These are phyloP conservation scores for Calonectria multiphialidica DNA, from an alignment of 2,329 filamentous ascomycete species.

Conservation along the genomic window DNA sequence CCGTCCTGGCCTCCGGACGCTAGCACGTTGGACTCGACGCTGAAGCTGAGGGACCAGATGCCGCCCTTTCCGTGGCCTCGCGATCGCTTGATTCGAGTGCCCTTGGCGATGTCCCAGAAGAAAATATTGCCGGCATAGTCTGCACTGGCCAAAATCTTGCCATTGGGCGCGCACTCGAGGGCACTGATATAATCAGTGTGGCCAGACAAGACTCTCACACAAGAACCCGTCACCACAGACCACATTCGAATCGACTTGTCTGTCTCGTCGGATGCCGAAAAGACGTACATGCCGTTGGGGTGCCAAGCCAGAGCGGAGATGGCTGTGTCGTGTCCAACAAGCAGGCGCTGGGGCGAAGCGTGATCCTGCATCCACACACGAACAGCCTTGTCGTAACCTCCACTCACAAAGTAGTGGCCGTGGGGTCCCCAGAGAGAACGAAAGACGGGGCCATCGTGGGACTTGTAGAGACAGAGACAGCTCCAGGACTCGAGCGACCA, in stretches of 20 bases:
- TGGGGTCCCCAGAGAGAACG: slow-evolving; percentile 91
- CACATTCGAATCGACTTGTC: slow-evolving; percentile 98
- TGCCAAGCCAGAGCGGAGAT: slow-evolving; percentile 96
- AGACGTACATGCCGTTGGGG: slow-evolving; percentile 92
- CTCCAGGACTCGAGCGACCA: slow-evolving; percentile 95
- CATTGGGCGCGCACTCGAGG: slow-evolving; percentile 87
- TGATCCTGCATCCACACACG: slow-evolving; percentile 94
- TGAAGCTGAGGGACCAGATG: slow-evolving; percentile 94
- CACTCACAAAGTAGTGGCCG: slow-evolving; percentile 93
- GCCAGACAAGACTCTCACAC: slow-evolving; percentile 91
- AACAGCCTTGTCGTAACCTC: slow-evolving; percentile 89
- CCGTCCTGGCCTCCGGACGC: slow-evolving; percentile 92
- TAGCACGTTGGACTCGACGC: slow-evolving; percentile 89
- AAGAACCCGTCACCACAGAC: slow-evolving; percentile 88
- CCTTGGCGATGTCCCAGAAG: slow-evolving; percentile 93
- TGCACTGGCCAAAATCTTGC: slow-evolving; percentile 90
- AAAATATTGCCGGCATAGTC: slow-evolving; percentile 91
- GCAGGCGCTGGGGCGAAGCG: slow-evolving; percentile 86
- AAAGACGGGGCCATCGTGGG: slow-evolving; percentile 90
- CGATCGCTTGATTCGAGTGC: slow-evolving; percentile 89
- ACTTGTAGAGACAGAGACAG: slow-evolving; percentile 94
- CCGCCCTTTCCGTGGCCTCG: slow-evolving; percentile 94
- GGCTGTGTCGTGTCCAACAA: slow-evolving; percentile 92
- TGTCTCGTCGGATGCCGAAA: slow-evolving; percentile 87
- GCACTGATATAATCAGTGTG: slow-evolving; percentile 90